phyloP scores from a whole-genome alignment of 83 land plant species.

The Picea abies region DNA sequence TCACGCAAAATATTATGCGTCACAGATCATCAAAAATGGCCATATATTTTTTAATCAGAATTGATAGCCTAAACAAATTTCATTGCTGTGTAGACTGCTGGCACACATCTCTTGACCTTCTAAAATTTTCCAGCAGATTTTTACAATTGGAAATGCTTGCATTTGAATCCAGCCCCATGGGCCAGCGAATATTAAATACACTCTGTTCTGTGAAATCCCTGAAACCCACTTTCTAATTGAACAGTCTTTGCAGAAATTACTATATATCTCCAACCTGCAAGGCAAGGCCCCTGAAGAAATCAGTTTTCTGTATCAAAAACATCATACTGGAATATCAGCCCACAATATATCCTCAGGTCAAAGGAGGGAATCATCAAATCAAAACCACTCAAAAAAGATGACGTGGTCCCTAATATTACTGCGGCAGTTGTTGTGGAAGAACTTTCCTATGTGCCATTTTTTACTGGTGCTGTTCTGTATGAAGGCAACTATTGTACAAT shows the following conservation, averaged over 20 bases:
- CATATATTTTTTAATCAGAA: too few relatives aligned
- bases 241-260: conserved; percentile 4
- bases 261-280: conserved; percentile 4
- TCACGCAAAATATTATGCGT: too few relatives aligned
- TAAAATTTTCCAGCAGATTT: background rate
- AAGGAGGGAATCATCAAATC: background rate
- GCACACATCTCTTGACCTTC: background rate
- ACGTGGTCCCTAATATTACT: background rate
- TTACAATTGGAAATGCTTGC: background rate
- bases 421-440: background rate
- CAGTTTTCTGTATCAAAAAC: background rate
- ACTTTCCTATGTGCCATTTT: background rate
- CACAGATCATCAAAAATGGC: too few relatives aligned
- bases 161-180: background rate
- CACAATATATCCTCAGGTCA: background rate
- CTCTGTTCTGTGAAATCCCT: background rate
- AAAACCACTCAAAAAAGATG: conserved; percentile 12
- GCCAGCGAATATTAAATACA: conserved; percentile 2
- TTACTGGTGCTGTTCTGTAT: conserved; percentile 9
- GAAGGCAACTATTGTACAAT: conserved; percentile 2
- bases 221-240: background rate
- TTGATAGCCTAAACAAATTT: background rate
- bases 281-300: background rate
- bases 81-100: background rate
- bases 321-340: background rate